A percentile compares a stretch with the other conserved stretches of the same genome.
phyloP scores from a whole-genome alignment of 1,139 yeast genomes.

The Sugiyamaella japonica region DNA sequence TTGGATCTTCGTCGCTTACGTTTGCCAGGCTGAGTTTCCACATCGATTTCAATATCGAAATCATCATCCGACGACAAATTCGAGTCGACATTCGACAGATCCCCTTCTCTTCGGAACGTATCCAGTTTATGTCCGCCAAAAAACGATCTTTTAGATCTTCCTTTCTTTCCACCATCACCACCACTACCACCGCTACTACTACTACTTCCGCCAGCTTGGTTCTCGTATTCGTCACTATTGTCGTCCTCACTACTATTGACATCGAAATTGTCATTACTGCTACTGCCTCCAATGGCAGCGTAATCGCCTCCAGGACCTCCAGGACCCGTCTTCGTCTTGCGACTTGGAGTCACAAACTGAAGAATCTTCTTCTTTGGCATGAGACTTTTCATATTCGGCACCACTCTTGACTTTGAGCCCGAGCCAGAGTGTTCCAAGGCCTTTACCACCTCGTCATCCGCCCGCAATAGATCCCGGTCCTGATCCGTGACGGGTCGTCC shows the following conservation, averaged over 20 bases:
- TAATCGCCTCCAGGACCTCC: conserved; percentile 14
- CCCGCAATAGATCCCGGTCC: conserved; percentile 34
- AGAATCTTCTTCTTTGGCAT: conserved; percentile 24
- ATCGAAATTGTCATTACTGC: conserved; percentile 9
- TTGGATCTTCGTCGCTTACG: conserved; percentile 9
- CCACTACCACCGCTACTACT: not conserved
- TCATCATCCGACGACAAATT: conserved; percentile 27
- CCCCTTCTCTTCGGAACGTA: conserved; percentile 17
- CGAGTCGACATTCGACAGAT: conserved; percentile 2
- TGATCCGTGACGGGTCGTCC: conserved; percentile 30
- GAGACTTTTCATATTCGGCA: conserved; percentile 18
- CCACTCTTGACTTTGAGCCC: conserved; percentile 1
- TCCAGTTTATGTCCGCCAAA: conserved; percentile 19
- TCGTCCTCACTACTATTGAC: conserved; percentile 12
- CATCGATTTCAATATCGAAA: conserved; percentile 32
- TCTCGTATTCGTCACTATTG: conserved; percentile 3
- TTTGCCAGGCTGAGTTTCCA: conserved; percentile 29
- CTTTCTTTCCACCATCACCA: not conserved
- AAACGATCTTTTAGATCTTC: conserved; percentile 2
- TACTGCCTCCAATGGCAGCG: conserved; percentile 11
- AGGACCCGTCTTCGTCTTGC: not conserved
- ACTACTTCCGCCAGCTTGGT: not conserved
- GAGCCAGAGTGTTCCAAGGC: conserved; percentile 26
- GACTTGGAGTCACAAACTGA: conserved; percentile 19
- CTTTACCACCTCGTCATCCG: conserved; percentile 35